These are phyloP conservation scores for Ustilago loliicola DNA, from an alignment of 1,284 basidiomycete species.

Conservation along the genomic window DNA sequence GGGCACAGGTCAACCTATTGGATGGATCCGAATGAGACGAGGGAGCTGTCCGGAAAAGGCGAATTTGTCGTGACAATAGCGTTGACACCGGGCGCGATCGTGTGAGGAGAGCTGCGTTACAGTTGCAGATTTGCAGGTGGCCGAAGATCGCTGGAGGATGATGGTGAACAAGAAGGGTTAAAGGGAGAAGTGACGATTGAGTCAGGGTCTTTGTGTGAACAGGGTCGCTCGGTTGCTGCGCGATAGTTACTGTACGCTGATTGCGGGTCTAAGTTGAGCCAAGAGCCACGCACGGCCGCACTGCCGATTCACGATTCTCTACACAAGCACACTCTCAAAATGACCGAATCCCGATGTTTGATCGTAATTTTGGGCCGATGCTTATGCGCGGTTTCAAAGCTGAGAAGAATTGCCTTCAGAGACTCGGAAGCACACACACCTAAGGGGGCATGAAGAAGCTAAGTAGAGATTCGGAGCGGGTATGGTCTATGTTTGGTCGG, in stretches of 20 bases:
- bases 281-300: constrained; percentile 22
- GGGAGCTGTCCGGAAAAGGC: neutral
- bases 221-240: constrained; percentile 1
- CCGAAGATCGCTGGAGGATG: neutral
- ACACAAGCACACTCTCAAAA: constrained; percentile 4
- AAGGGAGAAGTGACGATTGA: neutral
- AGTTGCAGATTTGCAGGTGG: neutral
- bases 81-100: neutral
- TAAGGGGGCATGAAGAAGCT: neutral
- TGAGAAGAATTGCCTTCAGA: neutral
- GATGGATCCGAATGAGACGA: neutral
- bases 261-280: constrained; percentile 13
- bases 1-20: neutral
- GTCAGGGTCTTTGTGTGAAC: neutral
- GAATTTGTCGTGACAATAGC: neutral
- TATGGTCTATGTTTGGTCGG: constrained; percentile 7
- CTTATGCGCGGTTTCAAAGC: too few relatives aligned
- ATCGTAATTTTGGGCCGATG: neutral
- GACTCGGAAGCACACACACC: neutral
- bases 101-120: neutral
- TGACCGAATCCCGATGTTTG: constrained; percentile 17
- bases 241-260: neutral
- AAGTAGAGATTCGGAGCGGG: neutral
- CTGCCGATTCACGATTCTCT: constrained; percentile 8
- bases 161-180: neutral